Percentiles rank a stretch among this genome's conserved stretches.
phyloP scores from a whole-genome alignment of 768 basidiomycete genomes.

The Termitomyces sp. region DNA sequence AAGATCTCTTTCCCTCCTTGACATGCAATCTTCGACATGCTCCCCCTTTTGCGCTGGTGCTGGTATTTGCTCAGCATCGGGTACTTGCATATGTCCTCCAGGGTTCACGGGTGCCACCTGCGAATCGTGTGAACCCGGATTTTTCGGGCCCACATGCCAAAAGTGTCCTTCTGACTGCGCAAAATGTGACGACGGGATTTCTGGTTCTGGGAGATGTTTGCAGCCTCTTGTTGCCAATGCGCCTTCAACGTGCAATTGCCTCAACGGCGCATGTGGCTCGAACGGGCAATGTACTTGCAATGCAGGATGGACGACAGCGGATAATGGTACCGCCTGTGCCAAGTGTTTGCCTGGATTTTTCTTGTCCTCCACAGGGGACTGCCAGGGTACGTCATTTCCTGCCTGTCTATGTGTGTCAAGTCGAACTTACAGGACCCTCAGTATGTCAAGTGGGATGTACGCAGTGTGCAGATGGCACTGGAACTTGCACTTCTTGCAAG shows the following conservation, averaged over 20 bases:
- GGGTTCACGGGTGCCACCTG: slow-evolving; percentile 79
- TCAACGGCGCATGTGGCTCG: slow-evolving; percentile 70
- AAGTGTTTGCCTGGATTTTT: slow-evolving; percentile 76
- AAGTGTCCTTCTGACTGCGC: slow-evolving; percentile 65
- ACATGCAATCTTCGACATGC: slow-evolving; percentile 70
- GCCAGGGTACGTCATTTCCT: slow-evolving; percentile 45
- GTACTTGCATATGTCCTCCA: slow-evolving; percentile 64
- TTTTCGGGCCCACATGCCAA: slow-evolving; percentile 71
- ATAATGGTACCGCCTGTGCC: slow-evolving; percentile 73
- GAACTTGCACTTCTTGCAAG: slow-evolving; percentile 68
- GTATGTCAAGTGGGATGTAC: slow-evolving; percentile 74
- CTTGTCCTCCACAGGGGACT: slow-evolving; percentile 61
- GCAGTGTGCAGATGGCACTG: slow-evolving; percentile 60
- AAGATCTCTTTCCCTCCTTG: slow-evolving; percentile 53
- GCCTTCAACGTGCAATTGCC: slow-evolving; percentile 71
- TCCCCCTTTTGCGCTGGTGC: slow-evolving; percentile 69
- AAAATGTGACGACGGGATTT: slow-evolving; percentile 73
- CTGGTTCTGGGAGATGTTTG: slow-evolving; percentile 73
- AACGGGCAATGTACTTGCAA: slow-evolving; percentile 73
- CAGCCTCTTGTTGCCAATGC: slow-evolving; percentile 39
- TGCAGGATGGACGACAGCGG: slow-evolving; percentile 65
- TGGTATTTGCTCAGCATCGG: slow-evolving; percentile 66
- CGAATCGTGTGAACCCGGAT: slow-evolving; percentile 68
- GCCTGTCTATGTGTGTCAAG: not conserved
- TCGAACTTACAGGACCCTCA: slow-evolving; percentile 17